These are phyloP conservation scores for Emmonsiellopsis sp. DNA, from an alignment of 2,329 filamentous ascomycete genomes.

Conservation along the genomic window DNA sequence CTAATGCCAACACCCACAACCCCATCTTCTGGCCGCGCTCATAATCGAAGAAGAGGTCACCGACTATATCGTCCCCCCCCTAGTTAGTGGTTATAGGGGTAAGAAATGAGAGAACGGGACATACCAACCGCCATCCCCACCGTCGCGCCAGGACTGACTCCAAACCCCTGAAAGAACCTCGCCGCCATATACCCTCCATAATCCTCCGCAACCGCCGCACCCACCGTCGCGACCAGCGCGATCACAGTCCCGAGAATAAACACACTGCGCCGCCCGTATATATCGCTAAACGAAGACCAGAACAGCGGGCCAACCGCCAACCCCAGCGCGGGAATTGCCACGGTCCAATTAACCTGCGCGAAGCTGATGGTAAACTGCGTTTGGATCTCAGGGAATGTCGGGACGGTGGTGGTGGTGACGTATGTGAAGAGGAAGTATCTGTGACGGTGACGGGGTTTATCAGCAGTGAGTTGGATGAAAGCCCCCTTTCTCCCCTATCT, in stretches of 20 bases:
- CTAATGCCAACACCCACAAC: constrained; percentile 49
- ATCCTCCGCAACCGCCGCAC: constrained; percentile 30
- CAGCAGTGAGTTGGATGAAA: too few relatives aligned
- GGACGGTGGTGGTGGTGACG: constrained; percentile 48
- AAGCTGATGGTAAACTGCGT: constrained; percentile 37
- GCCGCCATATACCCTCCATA: constrained; percentile 49
- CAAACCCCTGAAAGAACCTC: constrained; percentile 50
- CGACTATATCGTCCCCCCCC: constrained; percentile 24
- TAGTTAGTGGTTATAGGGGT: not conserved
- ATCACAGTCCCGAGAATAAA: constrained; percentile 39
- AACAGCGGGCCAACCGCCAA: constrained; percentile 44
- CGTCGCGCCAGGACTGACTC: constrained; percentile 45
- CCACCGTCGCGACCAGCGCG: constrained; percentile 35
- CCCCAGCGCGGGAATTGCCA: constrained; percentile 45
- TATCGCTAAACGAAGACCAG: constrained; percentile 43
- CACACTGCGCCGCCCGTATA: constrained; percentile 44
- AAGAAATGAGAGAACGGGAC: not conserved
- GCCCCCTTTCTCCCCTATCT: too few relatives aligned
- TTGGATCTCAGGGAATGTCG: constrained; percentile 44
- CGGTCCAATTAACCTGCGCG: constrained; percentile 46
- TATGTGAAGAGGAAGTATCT: constrained; percentile 53
- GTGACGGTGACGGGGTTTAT: not conserved
- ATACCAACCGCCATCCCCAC: constrained; percentile 44
- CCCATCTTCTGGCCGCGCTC: constrained; percentile 48
- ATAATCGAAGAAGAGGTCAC: constrained; percentile 50